Percentiles rank a stretch among this genome's conserved stretches.
Evolutionary conservation across 78 protist species (phyloP).

Genomic region (Blattamonas nauphoetae): DNA sequence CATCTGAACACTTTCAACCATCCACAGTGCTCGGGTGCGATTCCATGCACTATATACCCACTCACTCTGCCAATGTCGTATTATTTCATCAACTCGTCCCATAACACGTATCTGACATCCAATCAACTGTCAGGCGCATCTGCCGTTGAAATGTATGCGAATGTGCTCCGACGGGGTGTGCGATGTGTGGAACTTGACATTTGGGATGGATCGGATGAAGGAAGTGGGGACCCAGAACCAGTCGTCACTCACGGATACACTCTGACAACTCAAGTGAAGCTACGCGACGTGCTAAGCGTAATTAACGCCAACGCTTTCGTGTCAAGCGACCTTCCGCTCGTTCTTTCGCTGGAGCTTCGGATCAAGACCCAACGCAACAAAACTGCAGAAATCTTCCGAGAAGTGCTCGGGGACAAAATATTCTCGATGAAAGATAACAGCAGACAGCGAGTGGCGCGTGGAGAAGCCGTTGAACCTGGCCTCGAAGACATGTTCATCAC

Average conservation of each 20-base stretch:
- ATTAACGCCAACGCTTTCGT: background rate
- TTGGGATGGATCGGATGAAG: background rate
- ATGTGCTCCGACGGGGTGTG: background rate
- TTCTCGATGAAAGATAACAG: too few relatives aligned
- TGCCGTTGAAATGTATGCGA: background rate
- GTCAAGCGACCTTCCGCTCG: background rate
- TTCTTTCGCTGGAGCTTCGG: background rate
- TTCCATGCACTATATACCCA: background rate
- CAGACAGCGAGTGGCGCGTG: too few relatives aligned
- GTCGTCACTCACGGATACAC: background rate
- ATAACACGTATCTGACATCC: background rate
- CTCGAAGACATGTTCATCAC: background rate
- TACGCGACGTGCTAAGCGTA: background rate
- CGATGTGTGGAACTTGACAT: conserved; percentile 3
- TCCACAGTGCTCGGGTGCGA: too few relatives aligned
- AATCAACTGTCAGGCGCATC: background rate
- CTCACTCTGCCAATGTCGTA: background rate
- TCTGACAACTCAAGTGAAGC: background rate
- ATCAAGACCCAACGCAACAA: background rate
- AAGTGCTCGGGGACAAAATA: background rate
- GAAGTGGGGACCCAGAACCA: background rate
- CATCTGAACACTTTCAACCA: too few relatives aligned
- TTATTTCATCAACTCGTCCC: conserved; percentile 4
- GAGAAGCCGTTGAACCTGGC: too few relatives aligned
- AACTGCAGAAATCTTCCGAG: background rate